Conservation (phyloP, 257 asterid genomes). For the Verbascum thapsus region DNA sequence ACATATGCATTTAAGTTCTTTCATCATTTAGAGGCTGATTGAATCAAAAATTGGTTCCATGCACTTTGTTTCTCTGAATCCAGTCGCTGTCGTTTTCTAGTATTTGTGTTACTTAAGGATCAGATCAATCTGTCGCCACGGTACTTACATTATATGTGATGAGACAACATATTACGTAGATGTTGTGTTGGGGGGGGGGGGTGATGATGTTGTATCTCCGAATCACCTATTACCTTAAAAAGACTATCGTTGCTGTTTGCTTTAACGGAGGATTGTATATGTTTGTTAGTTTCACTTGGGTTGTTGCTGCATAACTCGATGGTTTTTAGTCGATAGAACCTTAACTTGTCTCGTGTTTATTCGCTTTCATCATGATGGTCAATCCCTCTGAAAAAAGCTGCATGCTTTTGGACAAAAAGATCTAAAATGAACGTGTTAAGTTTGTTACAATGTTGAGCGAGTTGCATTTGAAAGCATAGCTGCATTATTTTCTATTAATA, state of each 20-base stretch:
- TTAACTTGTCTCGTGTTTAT: neutral
- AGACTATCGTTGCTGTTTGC: slow-evolving; percentile 1
- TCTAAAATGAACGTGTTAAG: slow-evolving; percentile 1
- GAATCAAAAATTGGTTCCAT: neutral
- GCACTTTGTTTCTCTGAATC: neutral
- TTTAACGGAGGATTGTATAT: neutral
- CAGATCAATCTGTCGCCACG: neutral
- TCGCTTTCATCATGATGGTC: neutral
- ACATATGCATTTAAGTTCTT: neutral
- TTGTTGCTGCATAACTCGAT: neutral
- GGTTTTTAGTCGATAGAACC: slow-evolving; percentile 5
- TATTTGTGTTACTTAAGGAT: neutral
- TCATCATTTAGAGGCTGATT: neutral
- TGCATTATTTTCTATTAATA: neutral
- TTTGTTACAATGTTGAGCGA: neutral
- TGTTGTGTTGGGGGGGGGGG: slow-evolving; percentile 5
- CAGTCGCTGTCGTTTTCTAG: neutral
- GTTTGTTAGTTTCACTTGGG: slow-evolving; percentile 15
- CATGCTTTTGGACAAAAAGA: slow-evolving; percentile 13
- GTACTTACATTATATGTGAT: neutral
- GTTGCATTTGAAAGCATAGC: neutral
- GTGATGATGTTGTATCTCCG: slow-evolving; percentile 7
- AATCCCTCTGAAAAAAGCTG: neutral
- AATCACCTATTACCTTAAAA: neutral
- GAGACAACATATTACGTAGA: too few relatives aligned